Base-by-base conservation (phyloP, 1,284 basidiomycete genomes). In the Phellopilus nigrolimitatus region DNA sequence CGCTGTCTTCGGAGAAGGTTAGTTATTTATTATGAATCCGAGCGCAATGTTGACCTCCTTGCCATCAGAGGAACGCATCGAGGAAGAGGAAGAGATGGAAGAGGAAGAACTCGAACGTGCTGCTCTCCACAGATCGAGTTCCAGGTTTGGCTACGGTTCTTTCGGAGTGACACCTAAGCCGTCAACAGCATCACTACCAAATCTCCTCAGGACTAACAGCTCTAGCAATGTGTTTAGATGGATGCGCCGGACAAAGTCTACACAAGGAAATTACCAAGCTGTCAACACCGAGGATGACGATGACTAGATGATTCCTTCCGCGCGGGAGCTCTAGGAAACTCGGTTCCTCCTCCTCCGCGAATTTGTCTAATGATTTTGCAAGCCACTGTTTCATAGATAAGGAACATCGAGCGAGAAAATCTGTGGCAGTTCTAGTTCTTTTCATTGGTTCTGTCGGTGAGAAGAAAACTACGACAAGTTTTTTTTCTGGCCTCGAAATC, bases 1-100 rank as follows among this genome's bases (percentile, higher is more conserved):
- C 59, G 78, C 78, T 40, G 83, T 90, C 5, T 90, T 89, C 60
- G 87, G 87, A 30, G 86, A 90, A 81, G 86, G 85, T 82, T 56
- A 52, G 59, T 45, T 37, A 9, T 25, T 25, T 52, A 19, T 37
- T n/a, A 10, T 10, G 17, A 13, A 36, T 50, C 9, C 27, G 37
- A 24, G 56, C 21, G n/a, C n/a, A n/a, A 52, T 54, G 19, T 54
- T 61, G 24, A 62, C 56, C 48, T 51, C 51, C 34, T 59, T 60
- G 47, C 68, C 61, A 63, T 69, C 73, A 58, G 76, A 86, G 65
- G 82, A 84, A 66, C 71, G 74, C 53, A 63, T 83, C 38, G 87
- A 89, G 59, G 82, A 88, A 55, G 81, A 84, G 56, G 53, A 55
- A 34, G 53, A 55, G 22, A 43, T 47, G 51, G 57, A 55, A 47